phyloP scores from a whole-genome alignment of 139 green algal genomes.

The Tetraselmis chui region DNA sequence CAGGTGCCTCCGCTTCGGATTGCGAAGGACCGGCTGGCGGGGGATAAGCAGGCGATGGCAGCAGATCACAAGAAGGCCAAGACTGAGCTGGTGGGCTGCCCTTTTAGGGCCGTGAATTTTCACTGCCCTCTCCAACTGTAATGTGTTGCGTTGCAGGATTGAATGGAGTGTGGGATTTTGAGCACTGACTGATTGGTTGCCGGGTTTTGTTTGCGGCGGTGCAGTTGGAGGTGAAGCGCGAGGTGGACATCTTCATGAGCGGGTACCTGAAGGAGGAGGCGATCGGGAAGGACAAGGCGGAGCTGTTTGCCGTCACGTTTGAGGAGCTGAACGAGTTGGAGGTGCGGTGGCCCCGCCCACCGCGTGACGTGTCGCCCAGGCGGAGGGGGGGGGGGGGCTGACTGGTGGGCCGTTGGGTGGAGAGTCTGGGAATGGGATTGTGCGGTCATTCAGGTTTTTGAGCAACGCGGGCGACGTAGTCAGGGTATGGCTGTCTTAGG shows the following conservation, averaged over 20 bases:
- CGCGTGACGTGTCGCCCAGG: no score
- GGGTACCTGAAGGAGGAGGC: conserved; percentile 56
- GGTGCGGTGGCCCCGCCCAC: no score
- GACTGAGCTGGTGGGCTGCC: background rate
- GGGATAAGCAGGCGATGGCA: background rate
- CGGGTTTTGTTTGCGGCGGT: no score
- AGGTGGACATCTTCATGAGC: conserved; percentile 59
- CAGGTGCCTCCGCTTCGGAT: background rate
- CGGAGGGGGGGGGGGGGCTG: no score
- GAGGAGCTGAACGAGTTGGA: conserved; percentile 36
- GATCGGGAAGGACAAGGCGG: conserved; percentile 51
- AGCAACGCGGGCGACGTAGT: no score
- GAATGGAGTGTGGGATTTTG: background rate
- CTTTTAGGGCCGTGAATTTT: no score
- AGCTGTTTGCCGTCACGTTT: conserved; percentile 23
- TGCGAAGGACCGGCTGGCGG: conserved; percentile 7
- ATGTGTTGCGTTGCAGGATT: background rate
- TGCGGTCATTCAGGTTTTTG: no score
- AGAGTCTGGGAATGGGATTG: no score
- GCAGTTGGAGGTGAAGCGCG: conserved; percentile 27
- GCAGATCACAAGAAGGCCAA: background rate
- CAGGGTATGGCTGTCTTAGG: no score
- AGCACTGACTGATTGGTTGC: background rate
- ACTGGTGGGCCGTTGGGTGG: no score
- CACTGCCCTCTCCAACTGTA: no score